phyloP scores from a whole-genome alignment of 2,329 filamentous ascomycete genomes.

The Cercospora berteroae region DNA sequence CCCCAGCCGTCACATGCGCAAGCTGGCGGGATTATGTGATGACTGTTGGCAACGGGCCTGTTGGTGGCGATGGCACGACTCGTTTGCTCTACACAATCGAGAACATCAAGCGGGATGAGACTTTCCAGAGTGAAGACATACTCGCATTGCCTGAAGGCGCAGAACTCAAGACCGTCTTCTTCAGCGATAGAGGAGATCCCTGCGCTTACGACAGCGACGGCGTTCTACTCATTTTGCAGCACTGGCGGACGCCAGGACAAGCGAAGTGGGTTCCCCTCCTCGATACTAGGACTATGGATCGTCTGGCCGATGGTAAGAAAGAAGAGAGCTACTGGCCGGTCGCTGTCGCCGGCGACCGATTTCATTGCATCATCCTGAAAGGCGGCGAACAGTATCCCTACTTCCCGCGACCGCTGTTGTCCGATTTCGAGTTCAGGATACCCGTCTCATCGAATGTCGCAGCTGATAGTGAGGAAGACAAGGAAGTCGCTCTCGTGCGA shows the following conservation, averaged over 20 bases:
- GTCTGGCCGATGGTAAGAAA: conserved; percentile 80
- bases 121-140: conserved; percentile 91
- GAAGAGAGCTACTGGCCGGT: conserved; percentile 93
- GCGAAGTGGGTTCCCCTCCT: conserved; percentile 90
- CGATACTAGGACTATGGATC: conserved; percentile 79
- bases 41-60: conserved; percentile 87
- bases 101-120: conserved; percentile 88
- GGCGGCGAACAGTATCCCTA: conserved; percentile 90
- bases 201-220: conserved; percentile 95
- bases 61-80: conserved; percentile 73
- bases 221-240: conserved; percentile 79
- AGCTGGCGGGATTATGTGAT: conserved; percentile 96
- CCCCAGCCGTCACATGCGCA: conserved; percentile 85
- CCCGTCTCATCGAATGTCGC: conserved; percentile 62
- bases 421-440: conserved; percentile 88
- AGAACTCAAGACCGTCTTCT: conserved; percentile 80
- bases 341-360: conserved; percentile 84
- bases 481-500: conserved; percentile 46
- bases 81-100: conserved; percentile 87
- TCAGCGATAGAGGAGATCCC: conserved; percentile 88
- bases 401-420: conserved; percentile 84
- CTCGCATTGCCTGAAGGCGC: conserved; percentile 76
- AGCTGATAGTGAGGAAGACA: conserved; percentile 43
- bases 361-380: conserved; percentile 99
- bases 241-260: conserved; percentile 83